Evolutionary conservation across 1,139 yeast species (phyloP).

Genomic region (Maudiozyma humilis): DNA sequence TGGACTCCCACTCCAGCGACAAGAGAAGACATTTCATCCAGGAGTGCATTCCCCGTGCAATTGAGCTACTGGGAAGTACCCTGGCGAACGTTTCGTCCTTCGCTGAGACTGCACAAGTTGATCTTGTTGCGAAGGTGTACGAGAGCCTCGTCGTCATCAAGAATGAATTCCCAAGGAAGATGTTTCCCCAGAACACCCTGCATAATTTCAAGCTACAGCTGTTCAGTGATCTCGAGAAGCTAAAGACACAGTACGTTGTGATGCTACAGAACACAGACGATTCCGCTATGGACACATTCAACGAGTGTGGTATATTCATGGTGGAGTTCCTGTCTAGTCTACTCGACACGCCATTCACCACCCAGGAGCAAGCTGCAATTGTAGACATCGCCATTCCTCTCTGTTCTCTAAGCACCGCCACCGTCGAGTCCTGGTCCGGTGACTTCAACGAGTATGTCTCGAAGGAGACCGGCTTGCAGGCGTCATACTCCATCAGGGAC

Average conservation of each 20-base stretch:
- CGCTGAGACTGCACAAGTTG: conserved; percentile 8
- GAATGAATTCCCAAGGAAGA: conserved; percentile 31
- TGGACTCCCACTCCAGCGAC: conserved; percentile 35
- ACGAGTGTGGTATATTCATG: conserved; percentile 30
- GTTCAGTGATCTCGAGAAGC: conserved; percentile 19
- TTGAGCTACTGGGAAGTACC: conserved; percentile 12
- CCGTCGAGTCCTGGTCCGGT: conserved; percentile 34
- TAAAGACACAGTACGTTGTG: conserved; percentile 7
- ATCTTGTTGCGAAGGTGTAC: conserved; percentile 23
- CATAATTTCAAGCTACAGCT: conserved; percentile 14
- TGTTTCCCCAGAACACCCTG: conserved; percentile 15
- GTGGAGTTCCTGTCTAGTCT: conserved; percentile 28
- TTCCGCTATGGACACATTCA: conserved; percentile 20
- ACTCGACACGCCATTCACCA: conserved; percentile 13
- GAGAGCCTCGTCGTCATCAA: conserved; percentile 25
- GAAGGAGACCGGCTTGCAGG: conserved; percentile 59
- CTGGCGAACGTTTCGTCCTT: not conserved
- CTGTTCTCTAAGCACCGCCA: conserved; percentile 27
- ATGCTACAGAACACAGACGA: conserved; percentile 6
- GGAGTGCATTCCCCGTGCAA: conserved; percentile 15
- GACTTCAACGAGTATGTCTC: conserved; percentile 67
- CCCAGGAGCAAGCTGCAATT: conserved; percentile 11
- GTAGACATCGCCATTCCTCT: conserved; percentile 13
- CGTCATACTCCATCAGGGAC: conserved; percentile 44
- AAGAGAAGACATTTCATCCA: conserved; percentile 17